Evolutionary conservation across 2,329 filamentous ascomycete species (phyloP).

Genomic region (Pyricularia grisea): DNA sequence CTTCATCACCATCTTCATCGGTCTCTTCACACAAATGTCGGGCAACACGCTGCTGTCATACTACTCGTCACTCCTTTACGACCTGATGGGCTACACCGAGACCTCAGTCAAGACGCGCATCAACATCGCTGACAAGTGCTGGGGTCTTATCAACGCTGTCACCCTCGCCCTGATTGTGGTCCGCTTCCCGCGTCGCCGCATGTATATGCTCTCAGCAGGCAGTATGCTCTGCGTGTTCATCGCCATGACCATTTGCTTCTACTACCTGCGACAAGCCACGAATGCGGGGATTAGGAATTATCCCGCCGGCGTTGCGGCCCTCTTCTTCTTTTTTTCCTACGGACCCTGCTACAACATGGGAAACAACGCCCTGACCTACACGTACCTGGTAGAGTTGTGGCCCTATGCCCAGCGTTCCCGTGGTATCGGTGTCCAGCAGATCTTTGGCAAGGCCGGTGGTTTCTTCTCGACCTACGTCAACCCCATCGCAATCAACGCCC

Average conservation of each 20-base stretch:
- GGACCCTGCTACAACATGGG: slow-evolving; percentile 17
- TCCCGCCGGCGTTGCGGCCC: slow-evolving; percentile 18
- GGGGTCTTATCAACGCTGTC: slow-evolving; percentile 27
- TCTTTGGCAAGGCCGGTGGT: slow-evolving; percentile 26
- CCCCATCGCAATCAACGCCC: slow-evolving; percentile 28
- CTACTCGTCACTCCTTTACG: slow-evolving; percentile 36
- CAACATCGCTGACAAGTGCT: slow-evolving; percentile 37
- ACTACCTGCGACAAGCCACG: slow-evolving; percentile 8
- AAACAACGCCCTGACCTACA: slow-evolving; percentile 16
- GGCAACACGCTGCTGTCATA: slow-evolving; percentile 42
- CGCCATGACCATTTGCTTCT: slow-evolving; percentile 14
- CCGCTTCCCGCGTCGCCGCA: slow-evolving; percentile 18
- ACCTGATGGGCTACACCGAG: slow-evolving; percentile 33
- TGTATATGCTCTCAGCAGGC: slow-evolving; percentile 14
- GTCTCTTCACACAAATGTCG: slow-evolving; percentile 44
- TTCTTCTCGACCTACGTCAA: slow-evolving; percentile 29
- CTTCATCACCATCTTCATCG: slow-evolving; percentile 37
- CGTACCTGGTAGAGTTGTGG: slow-evolving; percentile 17
- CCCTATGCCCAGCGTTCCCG: slow-evolving; percentile 20
- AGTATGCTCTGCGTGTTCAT: slow-evolving; percentile 17
- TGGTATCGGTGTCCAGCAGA: slow-evolving; percentile 33
- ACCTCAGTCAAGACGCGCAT: slow-evolving; percentile 28
- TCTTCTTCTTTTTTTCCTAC: slow-evolving; percentile 18
- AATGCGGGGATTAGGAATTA: slow-evolving; percentile 9
- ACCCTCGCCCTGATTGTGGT: slow-evolving; percentile 29